Conservation (phyloP, 495 filamentous ascomycete genomes). For the Parathielavia hyrcaniae region DNA sequence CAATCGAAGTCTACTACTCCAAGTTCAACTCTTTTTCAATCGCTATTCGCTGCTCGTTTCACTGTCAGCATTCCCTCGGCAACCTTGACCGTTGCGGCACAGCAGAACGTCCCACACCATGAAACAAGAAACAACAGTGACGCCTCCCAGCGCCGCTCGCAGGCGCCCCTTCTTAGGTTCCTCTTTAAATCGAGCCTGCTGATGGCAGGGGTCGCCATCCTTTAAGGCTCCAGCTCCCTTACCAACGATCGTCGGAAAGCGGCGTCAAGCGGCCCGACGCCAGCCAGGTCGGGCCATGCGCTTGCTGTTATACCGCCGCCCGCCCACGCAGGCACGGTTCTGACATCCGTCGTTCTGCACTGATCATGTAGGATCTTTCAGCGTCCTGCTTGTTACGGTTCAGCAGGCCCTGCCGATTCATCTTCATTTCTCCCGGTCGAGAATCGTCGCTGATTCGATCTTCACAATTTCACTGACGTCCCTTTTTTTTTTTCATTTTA, state of each 20-base stretch:
- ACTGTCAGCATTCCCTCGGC: background rate
- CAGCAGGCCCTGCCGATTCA: slow-evolving; percentile 14
- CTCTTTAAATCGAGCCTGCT: background rate
- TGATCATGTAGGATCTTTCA: slow-evolving; percentile 1
- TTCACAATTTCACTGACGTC: background rate
- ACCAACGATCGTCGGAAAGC: background rate
- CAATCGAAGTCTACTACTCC: background rate
- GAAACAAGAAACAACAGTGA: background rate
- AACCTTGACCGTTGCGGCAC: background rate
- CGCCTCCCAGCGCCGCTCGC: slow-evolving; percentile 2
- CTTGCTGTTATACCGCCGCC: background rate
- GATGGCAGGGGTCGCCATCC: background rate
- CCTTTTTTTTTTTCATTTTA: background rate
- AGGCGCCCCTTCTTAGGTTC: background rate
- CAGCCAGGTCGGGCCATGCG: background rate
- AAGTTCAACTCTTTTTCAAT: too few relatives aligned
- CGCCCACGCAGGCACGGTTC: background rate
- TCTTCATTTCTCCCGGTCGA: background rate
- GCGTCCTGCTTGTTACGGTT: slow-evolving; percentile 1
- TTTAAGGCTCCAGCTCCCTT: background rate
- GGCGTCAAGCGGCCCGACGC: background rate
- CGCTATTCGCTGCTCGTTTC: background rate
- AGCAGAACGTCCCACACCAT: background rate
- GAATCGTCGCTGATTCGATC: slow-evolving; percentile 10
- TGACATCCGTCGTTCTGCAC: too few relatives aligned